Conservation (phyloP, 164 flowering plant species). For the Berberis vulgaris region DNA sequence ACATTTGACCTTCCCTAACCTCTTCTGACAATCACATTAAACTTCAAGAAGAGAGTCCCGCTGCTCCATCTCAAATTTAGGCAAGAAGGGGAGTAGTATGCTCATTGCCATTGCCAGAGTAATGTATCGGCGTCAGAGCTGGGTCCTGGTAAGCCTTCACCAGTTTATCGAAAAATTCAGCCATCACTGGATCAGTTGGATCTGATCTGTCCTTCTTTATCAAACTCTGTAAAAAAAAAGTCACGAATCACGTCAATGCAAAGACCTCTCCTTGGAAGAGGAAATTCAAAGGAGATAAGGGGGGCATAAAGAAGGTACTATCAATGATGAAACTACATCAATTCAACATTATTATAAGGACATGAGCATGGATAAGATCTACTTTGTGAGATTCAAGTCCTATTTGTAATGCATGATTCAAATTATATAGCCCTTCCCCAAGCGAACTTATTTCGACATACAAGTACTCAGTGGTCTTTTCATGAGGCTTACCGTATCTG, state of each 20-base stretch:
- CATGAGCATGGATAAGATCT: too few relatives aligned
- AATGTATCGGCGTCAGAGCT: constrained; percentile 43
- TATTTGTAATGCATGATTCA: too few relatives aligned
- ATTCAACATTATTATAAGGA: too few relatives aligned
- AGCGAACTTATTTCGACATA: too few relatives aligned
- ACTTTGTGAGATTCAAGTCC: too few relatives aligned
- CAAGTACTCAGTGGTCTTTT: too few relatives aligned
- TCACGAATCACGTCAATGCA: not conserved
- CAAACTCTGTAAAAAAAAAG: constrained; percentile 35
- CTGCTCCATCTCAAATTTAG: constrained; percentile 5
- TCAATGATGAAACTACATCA: too few relatives aligned
- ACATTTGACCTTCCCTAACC: not conserved
- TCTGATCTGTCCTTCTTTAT: constrained; percentile 68
- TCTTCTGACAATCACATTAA: not conserved
- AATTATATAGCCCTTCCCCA: too few relatives aligned
- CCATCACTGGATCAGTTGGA: constrained; percentile 40
- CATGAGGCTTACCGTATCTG: too few relatives aligned
- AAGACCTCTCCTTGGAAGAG: not conserved
- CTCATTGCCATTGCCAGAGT: constrained; percentile 23
- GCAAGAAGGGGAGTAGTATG: constrained; percentile 50
- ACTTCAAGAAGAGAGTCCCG: not conserved
- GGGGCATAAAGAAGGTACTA: too few relatives aligned
- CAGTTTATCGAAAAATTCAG: constrained; percentile 46
- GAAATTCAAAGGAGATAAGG: too few relatives aligned
- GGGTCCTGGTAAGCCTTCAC: constrained; percentile 73